These are phyloP conservation scores for Stemphylium beticola DNA, from an alignment of 2,329 filamentous ascomycete species.

Conservation along the genomic window DNA sequence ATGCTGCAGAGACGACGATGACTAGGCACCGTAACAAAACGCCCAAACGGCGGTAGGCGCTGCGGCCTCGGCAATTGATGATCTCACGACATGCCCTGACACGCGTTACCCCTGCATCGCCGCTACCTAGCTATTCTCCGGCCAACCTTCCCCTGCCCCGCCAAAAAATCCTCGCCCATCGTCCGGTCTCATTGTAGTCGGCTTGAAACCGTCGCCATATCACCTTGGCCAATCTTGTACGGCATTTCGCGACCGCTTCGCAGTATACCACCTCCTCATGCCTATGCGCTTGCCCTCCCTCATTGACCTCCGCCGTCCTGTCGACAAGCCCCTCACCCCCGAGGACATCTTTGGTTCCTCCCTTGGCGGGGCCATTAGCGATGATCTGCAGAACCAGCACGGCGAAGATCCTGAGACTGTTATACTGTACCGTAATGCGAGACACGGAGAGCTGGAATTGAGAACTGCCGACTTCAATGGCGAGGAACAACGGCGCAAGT, in stretches of 20 bases:
- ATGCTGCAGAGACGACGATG: not conserved
- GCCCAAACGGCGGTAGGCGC: constrained; percentile 1
- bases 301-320: constrained; percentile 36
- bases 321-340: constrained; percentile 47
- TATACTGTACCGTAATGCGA: constrained; percentile 63
- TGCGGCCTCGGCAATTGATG: constrained; percentile 25
- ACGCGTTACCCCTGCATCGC: constrained; percentile 12
- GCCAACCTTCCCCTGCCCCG: not conserved
- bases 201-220: not conserved
- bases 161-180: constrained; percentile 1
- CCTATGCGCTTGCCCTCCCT: constrained; percentile 38
- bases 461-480: constrained; percentile 54
- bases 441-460: constrained; percentile 47
- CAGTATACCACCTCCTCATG: not conserved
- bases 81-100: constrained; percentile 26
- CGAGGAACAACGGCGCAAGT: constrained; percentile 65
- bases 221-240: not conserved
- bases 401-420: constrained; percentile 63
- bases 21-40: not conserved
- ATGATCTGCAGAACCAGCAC: constrained; percentile 71
- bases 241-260: not conserved
- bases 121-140: not conserved
- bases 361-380: constrained; percentile 70
- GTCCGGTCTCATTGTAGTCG: not conserved
- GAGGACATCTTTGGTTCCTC: constrained; percentile 67